These are phyloP conservation scores for Flaveria linearis DNA, from an alignment of 129 eudicot species.

Conservation along the genomic window DNA sequence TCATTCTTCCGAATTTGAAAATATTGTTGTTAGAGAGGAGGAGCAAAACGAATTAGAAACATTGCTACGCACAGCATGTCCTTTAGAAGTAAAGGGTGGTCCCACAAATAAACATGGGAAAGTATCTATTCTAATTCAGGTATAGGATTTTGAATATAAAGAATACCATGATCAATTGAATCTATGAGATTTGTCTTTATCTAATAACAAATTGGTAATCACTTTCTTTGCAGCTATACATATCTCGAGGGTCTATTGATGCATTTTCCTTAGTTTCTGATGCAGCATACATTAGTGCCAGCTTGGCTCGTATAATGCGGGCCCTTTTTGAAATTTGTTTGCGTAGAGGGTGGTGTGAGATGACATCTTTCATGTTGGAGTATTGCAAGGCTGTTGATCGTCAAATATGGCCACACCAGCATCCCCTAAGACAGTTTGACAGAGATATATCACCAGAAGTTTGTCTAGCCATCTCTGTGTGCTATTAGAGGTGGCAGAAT, in stretches of 20 bases:
- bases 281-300: slow-evolving; percentile 95
- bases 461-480: slow-evolving; percentile 26
- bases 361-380: slow-evolving; percentile 92
- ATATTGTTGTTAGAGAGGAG: slow-evolving; percentile 93
- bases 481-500: background rate
- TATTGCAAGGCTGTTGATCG: slow-evolving; percentile 99
- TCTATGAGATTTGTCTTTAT: slow-evolving; percentile 17
- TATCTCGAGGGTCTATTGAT: slow-evolving; percentile 88
- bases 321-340: slow-evolving; percentile 95
- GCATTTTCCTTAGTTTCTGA: slow-evolving; percentile 86
- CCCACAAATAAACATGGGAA: slow-evolving; percentile 92
- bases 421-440: slow-evolving; percentile 95
- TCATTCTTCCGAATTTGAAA: slow-evolving; percentile 97
- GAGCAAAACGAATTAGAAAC: slow-evolving; percentile 89
- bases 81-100: slow-evolving; percentile 95
- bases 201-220: slow-evolving; percentile 25
- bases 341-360: slow-evolving; percentile 99
- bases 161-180: slow-evolving; percentile 7
- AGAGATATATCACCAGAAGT: slow-evolving; percentile 84
- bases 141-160: slow-evolving; percentile 28
- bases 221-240: slow-evolving; percentile 60
- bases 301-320: slow-evolving; percentile 97
- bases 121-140: slow-evolving; percentile 98
- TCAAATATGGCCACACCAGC: slow-evolving; percentile 98
- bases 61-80: slow-evolving; percentile 73